A percentile compares a stretch with the other conserved stretches of the same genome.
phyloP scores from a whole-genome alignment of 768 basidiomycete species.

The Rickenella mellea region DNA sequence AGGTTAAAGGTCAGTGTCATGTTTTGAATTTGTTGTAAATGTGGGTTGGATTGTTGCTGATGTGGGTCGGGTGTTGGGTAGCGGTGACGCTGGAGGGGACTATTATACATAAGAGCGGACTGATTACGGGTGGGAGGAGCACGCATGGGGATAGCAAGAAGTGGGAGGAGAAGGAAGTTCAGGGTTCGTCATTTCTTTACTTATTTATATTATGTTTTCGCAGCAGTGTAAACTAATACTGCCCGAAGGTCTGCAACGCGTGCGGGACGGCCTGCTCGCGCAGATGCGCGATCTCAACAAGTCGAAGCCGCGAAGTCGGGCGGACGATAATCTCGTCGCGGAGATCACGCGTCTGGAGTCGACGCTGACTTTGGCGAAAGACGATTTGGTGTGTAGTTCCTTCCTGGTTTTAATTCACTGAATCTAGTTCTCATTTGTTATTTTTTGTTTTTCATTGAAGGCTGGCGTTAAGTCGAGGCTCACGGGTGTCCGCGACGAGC shows the following conservation, averaged over 20 bases:
- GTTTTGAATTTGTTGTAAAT: not conserved
- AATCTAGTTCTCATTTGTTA: not conserved
- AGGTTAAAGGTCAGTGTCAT: constrained; percentile 75
- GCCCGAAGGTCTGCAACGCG: constrained; percentile 40
- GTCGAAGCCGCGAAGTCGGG: constrained; percentile 73
- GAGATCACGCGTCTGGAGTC: constrained; percentile 78
- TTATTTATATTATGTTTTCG: constrained; percentile 2
- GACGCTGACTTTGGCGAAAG: constrained; percentile 59
- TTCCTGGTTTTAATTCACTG: not conserved
- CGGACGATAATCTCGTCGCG: constrained; percentile 68
- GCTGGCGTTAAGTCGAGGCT: constrained; percentile 67
- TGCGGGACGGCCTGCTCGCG: constrained; percentile 58
- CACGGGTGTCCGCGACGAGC: constrained; percentile 72
- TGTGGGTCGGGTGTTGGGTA: constrained; percentile 18
- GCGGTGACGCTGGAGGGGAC: constrained; percentile 97
- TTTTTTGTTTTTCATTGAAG: constrained; percentile 27
- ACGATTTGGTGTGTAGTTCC: constrained; percentile 61
- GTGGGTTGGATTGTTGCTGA: not conserved
- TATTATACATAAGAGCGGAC: constrained; percentile 92
- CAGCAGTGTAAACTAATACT: constrained; percentile 2
- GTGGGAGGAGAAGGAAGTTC: constrained; percentile 92
- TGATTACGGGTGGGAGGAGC: constrained; percentile 92
- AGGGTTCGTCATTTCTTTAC: constrained; percentile 42
- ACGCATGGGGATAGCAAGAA: constrained; percentile 69
- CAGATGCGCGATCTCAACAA: constrained; percentile 80